Evolutionary conservation across 805 yeast genomes (phyloP).

Genomic region (Lipomyces sp.): DNA sequence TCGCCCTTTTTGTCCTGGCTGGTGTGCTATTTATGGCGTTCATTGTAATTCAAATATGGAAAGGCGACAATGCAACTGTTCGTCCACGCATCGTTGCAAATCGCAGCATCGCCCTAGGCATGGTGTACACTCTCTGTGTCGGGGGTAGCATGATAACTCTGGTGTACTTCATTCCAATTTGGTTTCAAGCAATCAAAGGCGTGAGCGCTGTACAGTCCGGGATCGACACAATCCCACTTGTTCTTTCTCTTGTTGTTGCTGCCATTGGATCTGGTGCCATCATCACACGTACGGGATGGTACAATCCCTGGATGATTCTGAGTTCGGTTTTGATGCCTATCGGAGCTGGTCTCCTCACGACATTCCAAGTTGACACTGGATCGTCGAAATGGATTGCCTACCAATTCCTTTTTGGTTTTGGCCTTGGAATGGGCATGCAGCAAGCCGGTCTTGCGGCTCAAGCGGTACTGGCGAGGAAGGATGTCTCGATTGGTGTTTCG

Average conservation of each 20-base stretch:
- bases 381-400: conserved; percentile 50
- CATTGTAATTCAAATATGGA: conserved; percentile 55
- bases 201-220: conserved; percentile 51
- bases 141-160: conserved; percentile 34
- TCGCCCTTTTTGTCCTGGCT: conserved; percentile 45
- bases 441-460: conserved; percentile 15
- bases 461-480: conserved; percentile 12
- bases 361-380: conserved; percentile 50
- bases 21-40: conserved; percentile 51
- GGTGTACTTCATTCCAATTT: conserved; percentile 4
- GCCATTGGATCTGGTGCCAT: conserved; percentile 43
- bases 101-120: conserved; percentile 46
- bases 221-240: conserved; percentile 51
- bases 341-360: conserved; percentile 52
- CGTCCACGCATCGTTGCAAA: conserved; percentile 53
- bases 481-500: conserved; percentile 15
- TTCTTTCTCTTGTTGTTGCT: conserved; percentile 50
- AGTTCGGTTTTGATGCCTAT: conserved; percentile 50
- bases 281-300: conserved; percentile 47
- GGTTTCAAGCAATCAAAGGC: conserved; percentile 4
- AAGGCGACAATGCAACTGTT: conserved; percentile 57
- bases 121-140: conserved; percentile 38
- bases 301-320: conserved; percentile 48
- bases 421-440: conserved; percentile 48
- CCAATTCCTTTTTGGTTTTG: conserved; percentile 54